Evolutionary conservation across 2,329 filamentous ascomycete species (phyloP).

Genomic region (Pyrenochaeta sp.): DNA sequence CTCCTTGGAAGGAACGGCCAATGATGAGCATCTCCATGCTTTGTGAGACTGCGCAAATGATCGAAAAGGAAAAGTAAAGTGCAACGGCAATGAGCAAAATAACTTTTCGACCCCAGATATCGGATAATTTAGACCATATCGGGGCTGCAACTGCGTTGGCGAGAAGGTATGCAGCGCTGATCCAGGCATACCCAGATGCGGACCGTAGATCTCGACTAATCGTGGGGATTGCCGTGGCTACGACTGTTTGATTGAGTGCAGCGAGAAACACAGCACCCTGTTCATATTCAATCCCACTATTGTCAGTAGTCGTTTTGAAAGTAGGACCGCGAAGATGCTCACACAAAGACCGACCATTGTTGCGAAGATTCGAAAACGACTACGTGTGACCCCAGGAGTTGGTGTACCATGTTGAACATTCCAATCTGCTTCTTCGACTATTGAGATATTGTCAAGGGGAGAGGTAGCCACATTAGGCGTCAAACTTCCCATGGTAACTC

Average conservation of each 20-base stretch:
- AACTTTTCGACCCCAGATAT: conserved; percentile 64
- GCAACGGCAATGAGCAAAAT: conserved; percentile 57
- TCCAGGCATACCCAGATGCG: conserved; percentile 74
- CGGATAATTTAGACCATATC: conserved; percentile 67
- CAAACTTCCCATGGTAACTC: no score
- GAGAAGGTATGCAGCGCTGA: conserved; percentile 74
- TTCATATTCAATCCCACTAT: no score
- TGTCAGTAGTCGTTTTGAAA: no score
- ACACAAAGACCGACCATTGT: no score
- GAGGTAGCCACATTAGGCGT: no score
- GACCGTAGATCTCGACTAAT: conserved; percentile 69
- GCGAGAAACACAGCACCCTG: conserved; percentile 31
- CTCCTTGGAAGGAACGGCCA: conserved; percentile 60
- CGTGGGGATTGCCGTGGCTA: conserved; percentile 69
- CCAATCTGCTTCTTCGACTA: no score
- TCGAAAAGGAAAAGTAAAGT: conserved; percentile 57
- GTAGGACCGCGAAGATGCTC: no score
- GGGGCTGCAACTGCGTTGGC: conserved; percentile 70
- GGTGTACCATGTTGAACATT: no score
- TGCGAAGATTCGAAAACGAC: no score
- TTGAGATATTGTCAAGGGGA: no score
- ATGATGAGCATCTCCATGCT: conserved; percentile 61
- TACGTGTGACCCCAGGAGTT: no score
- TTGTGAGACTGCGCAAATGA: conserved; percentile 56
- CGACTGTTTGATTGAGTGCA: conserved; percentile 59